These are phyloP conservation scores for Gossypium arboreum DNA, from an alignment of 345 rosid genomes.

Conservation along the genomic window DNA sequence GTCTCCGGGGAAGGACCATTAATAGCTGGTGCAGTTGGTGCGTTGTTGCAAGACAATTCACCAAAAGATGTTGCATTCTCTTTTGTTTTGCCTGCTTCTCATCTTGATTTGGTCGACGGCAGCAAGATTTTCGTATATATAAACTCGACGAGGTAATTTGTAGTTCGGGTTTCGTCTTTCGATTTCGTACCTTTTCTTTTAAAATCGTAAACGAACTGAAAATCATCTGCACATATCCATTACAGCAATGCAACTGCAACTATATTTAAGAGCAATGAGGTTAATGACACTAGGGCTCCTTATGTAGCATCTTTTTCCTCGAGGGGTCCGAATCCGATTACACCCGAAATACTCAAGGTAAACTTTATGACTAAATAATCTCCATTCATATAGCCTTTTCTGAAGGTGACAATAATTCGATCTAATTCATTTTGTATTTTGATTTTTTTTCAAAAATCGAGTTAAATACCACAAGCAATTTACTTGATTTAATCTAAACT, in stretches of 20 bases:
- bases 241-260: background rate
- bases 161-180: background rate
- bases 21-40: too few species aligned
- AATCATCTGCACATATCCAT: background rate
- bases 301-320: constrained; percentile 38
- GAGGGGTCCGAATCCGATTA: constrained; percentile 47
- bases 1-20: too few species aligned
- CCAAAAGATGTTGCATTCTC: too few species aligned
- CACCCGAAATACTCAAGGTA: constrained; percentile 50
- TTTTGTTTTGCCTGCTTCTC: background rate
- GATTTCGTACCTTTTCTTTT: too few species aligned
- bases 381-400: background rate
- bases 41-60: too few species aligned
- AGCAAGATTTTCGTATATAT: background rate
- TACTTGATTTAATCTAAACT: too few species aligned
- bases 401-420: background rate
- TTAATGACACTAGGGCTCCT: constrained; percentile 19
- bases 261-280: background rate
- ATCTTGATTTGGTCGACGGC: background rate
- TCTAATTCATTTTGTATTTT: background rate
- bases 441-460: too few species aligned
- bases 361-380: background rate
- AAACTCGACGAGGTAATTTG: constrained; percentile 4
- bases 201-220: background rate
- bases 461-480: too few species aligned